These are phyloP conservation scores for Cucurbita pepo DNA, from an alignment of 306 rosid species.

Conservation along the genomic window DNA sequence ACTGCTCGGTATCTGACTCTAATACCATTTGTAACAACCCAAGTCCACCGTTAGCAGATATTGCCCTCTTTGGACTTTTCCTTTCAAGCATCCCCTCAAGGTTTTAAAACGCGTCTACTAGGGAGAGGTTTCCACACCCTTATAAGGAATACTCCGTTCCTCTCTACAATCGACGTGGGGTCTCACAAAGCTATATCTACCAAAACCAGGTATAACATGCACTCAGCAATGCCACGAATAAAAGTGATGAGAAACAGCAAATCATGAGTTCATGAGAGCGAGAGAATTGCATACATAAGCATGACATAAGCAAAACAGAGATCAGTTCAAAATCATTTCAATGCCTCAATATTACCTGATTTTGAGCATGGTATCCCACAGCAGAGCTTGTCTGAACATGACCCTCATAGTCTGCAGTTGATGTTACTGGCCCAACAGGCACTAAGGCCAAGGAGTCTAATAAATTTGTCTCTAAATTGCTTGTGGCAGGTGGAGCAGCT, in stretches of 20 bases:
- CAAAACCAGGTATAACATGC: background rate
- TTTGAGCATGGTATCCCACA: slow-evolving; percentile 25
- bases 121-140: too few species aligned
- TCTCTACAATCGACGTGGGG: too few species aligned
- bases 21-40: too few species aligned
- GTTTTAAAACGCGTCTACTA: too few species aligned
- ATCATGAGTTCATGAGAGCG: background rate
- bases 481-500: slow-evolving; percentile 43
- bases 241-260: background rate
- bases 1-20: too few species aligned
- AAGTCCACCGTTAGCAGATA: too few species aligned
- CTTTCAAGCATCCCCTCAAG: too few species aligned
- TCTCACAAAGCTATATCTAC: background rate
- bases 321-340: background rate
- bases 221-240: background rate
- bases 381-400: slow-evolving; percentile 18
- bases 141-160: too few species aligned
- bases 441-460: slow-evolving; percentile 66
- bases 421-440: slow-evolving; percentile 34
- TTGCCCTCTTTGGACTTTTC: too few species aligned
- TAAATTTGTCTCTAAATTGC: slow-evolving; percentile 55
- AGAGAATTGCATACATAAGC: background rate
- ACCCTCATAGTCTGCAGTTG: slow-evolving; percentile 20
- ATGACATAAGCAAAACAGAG: background rate
- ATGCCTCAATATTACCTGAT: slow-evolving; percentile 35